A percentile compares a stretch with the other conserved stretches of the same genome.
These are phyloP conservation scores for Dactylorhiza incarnata DNA, from an alignment of 106 monocot species.

Conservation along the genomic window DNA sequence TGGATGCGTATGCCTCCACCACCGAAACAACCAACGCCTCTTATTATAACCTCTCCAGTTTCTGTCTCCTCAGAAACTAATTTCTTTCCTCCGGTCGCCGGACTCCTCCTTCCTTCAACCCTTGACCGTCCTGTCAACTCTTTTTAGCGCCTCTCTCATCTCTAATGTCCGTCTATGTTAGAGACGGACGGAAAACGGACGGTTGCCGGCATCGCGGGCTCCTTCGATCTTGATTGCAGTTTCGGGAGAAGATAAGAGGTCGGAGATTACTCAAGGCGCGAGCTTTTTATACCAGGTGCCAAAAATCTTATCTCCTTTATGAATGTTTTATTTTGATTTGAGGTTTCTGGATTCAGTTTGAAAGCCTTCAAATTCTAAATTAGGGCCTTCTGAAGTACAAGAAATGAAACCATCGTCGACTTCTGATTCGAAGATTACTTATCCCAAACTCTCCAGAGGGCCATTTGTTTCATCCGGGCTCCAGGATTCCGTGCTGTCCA, in stretches of 20 bases:
- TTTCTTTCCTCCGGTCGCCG: too few species aligned
- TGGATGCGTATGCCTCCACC: too few species aligned
- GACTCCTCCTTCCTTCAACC: background rate
- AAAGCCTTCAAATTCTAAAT: background rate
- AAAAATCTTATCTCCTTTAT: background rate
- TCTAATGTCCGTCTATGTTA: background rate
- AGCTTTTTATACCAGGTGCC: background rate
- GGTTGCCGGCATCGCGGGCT: background rate
- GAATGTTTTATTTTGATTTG: background rate
- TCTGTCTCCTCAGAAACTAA: too few species aligned
- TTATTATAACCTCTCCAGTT: too few species aligned
- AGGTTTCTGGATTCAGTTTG: background rate
- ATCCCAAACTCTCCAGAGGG: background rate
- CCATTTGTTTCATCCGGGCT: background rate
- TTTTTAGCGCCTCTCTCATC: background rate
- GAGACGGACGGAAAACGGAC: background rate
- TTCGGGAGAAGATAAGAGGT: background rate
- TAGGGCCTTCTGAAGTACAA: background rate
- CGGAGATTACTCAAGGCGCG: background rate
- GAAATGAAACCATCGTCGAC: background rate
- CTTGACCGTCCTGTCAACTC: background rate
- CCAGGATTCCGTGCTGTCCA: background rate
- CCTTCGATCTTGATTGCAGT: background rate
- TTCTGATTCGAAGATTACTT: background rate
- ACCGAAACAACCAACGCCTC: too few species aligned